phyloP scores from a whole-genome alignment of 2,329 filamentous ascomycete genomes.

The Fusarium nanum region DNA sequence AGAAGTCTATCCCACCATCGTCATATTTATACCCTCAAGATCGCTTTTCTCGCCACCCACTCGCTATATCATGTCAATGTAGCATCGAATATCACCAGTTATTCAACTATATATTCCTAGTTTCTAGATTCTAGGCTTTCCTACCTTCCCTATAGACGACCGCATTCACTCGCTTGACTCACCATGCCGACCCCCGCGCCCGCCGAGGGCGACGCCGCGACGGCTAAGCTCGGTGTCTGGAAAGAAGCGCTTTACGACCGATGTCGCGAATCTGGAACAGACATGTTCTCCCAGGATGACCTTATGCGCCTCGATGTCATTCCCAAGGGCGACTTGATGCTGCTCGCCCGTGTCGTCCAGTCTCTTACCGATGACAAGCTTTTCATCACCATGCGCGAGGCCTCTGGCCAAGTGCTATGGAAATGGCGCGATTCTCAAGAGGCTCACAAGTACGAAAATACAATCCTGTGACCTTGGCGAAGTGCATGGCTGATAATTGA shows the following conservation, averaged over 20 bases:
- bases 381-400: slow-evolving; percentile 60
- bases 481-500: slow-evolving; percentile 26
- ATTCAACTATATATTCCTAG: not conserved
- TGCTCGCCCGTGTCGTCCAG: slow-evolving; percentile 68
- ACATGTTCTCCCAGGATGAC: slow-evolving; percentile 69
- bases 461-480: not conserved
- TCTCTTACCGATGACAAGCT: slow-evolving; percentile 70
- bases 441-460: slow-evolving; percentile 66
- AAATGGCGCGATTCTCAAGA: slow-evolving; percentile 69
- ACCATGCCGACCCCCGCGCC: slow-evolving; percentile 48
- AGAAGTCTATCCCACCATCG: slow-evolving; percentile 17
- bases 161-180: slow-evolving; percentile 35
- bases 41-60: slow-evolving; percentile 5
- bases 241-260: slow-evolving; percentile 69
- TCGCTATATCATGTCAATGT: slow-evolving; percentile 43
- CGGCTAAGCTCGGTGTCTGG: slow-evolving; percentile 61
- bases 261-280: slow-evolving; percentile 62
- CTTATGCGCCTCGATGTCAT: slow-evolving; percentile 68
- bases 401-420: slow-evolving; percentile 61
- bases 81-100: slow-evolving; percentile 33
- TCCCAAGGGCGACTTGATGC: slow-evolving; percentile 65
- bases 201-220: slow-evolving; percentile 49
- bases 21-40: slow-evolving; percentile 14
- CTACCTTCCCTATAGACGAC: not conserved
- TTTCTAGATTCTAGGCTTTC: not conserved